These are phyloP conservation scores for Arthrobotrys musiformis DNA, from an alignment of 2,329 filamentous ascomycete species.

Conservation along the genomic window DNA sequence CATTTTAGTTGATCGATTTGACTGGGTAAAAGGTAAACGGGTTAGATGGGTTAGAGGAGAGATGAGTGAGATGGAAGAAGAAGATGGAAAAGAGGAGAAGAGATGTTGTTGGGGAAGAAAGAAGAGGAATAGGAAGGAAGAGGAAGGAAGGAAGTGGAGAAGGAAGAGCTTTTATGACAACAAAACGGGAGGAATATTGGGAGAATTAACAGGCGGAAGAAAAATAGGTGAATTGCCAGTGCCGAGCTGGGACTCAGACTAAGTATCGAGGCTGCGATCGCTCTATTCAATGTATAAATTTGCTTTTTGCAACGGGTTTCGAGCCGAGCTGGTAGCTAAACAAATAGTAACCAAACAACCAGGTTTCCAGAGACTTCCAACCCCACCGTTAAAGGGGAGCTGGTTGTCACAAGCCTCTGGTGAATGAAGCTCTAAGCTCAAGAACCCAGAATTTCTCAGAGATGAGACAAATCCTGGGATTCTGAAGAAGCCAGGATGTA, in stretches of 20 bases:
- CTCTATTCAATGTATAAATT: background rate
- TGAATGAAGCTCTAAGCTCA: background rate
- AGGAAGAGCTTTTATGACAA: background rate
- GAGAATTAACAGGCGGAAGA: background rate
- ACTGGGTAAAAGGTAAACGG: constrained; percentile 29
- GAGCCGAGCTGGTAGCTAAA: background rate
- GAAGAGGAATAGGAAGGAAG: background rate
- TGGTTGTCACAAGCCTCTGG: background rate
- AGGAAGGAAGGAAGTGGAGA: constrained; percentile 5
- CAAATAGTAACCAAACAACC: background rate
- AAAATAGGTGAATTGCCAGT: background rate
- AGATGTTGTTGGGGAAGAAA: background rate
- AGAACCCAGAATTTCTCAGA: background rate
- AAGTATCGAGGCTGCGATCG: background rate
- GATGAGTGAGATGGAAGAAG: too few relatives aligned
- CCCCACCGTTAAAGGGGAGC: background rate
- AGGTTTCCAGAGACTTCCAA: background rate
- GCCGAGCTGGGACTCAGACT: too few relatives aligned
- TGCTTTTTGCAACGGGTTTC: background rate
- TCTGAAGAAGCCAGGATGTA: background rate
- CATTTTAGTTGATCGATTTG: constrained; percentile 3
- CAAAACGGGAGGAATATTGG: background rate
- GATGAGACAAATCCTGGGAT: background rate
- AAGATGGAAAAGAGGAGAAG: constrained; percentile 23
- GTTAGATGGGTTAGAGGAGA: constrained; percentile 3